Percentiles rank a stretch among this genome's conserved stretches.
phyloP scores from a whole-genome alignment of 768 basidiomycete genomes.

The Lactarius deliciosus region DNA sequence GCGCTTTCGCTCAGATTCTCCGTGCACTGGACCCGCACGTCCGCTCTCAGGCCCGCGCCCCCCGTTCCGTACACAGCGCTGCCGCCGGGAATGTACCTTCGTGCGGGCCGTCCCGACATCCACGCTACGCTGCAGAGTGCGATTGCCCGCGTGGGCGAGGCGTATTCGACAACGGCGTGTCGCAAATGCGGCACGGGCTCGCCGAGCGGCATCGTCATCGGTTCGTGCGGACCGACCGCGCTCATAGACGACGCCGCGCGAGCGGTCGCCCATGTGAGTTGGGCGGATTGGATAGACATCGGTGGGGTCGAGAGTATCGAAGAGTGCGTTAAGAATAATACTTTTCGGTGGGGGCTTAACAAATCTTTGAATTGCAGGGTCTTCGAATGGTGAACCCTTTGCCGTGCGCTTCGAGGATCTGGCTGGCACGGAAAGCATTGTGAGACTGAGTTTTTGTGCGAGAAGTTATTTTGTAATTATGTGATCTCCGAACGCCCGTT shows the following conservation, averaged over 20 bases:
- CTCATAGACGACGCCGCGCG: slow-evolving; percentile 42
- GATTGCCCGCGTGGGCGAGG: slow-evolving; percentile 30
- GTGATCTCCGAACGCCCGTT: too few species aligned
- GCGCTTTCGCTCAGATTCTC: slow-evolving; percentile 40
- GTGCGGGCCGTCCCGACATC: slow-evolving; percentile 35
- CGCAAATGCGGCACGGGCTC: slow-evolving; percentile 12
- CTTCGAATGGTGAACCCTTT: neutral
- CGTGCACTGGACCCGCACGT: slow-evolving; percentile 47
- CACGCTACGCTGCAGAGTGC: slow-evolving; percentile 30
- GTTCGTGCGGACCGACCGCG: slow-evolving; percentile 43
- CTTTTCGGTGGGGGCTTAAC: neutral
- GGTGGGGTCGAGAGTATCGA: slow-evolving; percentile 30
- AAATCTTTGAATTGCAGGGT: neutral
- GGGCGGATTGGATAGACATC: slow-evolving; percentile 31
- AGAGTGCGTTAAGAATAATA: slow-evolving; percentile 19
- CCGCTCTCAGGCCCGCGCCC: slow-evolving; percentile 18
- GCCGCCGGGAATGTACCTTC: slow-evolving; percentile 35
- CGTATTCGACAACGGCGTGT: slow-evolving; percentile 24
- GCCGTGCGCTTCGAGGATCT: too few species aligned
- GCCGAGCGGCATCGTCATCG: slow-evolving; percentile 41
- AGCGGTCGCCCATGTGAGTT: slow-evolving; percentile 38
- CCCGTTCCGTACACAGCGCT: slow-evolving; percentile 29
- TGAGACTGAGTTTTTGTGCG: too few species aligned
- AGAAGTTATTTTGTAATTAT: too few species aligned
- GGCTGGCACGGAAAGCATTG: too few species aligned